phyloP scores from a whole-genome alignment of 1,139 yeast genomes.

The Scheffersomyces illinoinensis region DNA sequence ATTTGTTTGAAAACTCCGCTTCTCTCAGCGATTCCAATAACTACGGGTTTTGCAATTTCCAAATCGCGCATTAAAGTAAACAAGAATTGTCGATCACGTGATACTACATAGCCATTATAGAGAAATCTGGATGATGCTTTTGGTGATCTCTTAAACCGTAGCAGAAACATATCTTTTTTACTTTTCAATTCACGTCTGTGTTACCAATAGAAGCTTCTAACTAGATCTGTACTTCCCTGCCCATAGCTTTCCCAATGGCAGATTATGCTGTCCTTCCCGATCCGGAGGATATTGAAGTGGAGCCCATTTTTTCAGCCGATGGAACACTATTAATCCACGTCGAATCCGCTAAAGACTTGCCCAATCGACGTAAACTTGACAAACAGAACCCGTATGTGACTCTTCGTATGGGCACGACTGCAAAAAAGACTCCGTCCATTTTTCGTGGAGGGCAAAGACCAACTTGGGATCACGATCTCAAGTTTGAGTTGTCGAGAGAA shows the following conservation, averaged over 20 bases:
- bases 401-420: conserved; percentile 76
- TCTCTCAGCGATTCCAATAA: background rate
- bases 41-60: background rate
- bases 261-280: background rate
- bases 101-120: background rate
- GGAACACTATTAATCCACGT: conserved; percentile 49
- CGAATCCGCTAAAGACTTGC: conserved; percentile 68
- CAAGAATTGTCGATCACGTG: background rate
- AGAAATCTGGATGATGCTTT: background rate
- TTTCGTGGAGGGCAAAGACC: conserved; percentile 92
- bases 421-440: conserved; percentile 71
- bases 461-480: conserved; percentile 75
- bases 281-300: background rate
- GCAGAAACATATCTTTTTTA: background rate
- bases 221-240: background rate
- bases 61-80: background rate
- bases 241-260: background rate
- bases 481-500: conserved; percentile 66
- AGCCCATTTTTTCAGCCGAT: conserved; percentile 39
- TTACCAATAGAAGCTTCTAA: background rate
- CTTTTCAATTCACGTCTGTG: background rate
- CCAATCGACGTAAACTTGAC: conserved; percentile 78
- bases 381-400: conserved; percentile 89
- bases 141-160: background rate
- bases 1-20: background rate